Evolutionary conservation across 1,139 yeast genomes (phyloP).

Genomic region (Pichia sp.): DNA sequence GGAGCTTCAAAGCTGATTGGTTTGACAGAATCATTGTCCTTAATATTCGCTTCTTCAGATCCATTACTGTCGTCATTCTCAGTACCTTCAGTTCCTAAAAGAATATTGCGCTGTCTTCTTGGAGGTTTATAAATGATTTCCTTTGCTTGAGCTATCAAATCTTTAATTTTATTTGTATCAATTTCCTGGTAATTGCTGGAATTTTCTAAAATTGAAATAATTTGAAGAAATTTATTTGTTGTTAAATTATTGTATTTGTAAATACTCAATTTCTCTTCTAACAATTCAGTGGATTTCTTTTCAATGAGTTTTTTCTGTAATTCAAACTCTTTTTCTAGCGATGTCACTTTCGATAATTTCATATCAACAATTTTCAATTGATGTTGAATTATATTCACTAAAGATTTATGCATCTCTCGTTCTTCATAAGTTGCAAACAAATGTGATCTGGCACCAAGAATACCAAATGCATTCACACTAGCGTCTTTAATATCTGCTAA

Average conservation of each 20-base stretch:
- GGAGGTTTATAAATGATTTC: slow-evolving; percentile 45
- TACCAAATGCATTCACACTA: slow-evolving; percentile 49
- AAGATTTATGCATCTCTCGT: slow-evolving; percentile 58
- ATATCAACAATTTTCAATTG: slow-evolving; percentile 70
- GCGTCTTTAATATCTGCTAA: slow-evolving; percentile 34
- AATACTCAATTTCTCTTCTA: slow-evolving; percentile 69
- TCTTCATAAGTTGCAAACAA: slow-evolving; percentile 80
- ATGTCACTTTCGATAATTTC: slow-evolving; percentile 61
- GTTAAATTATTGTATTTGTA: slow-evolving; percentile 51
- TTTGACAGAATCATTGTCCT: slow-evolving; percentile 33
- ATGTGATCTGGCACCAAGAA: slow-evolving; percentile 76
- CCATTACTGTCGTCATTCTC: slow-evolving; percentile 9
- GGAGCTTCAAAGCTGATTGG: slow-evolving; percentile 81
- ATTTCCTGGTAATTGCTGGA: slow-evolving; percentile 6
- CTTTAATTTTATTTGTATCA: slow-evolving; percentile 19
- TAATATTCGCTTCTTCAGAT: slow-evolving; percentile 8
- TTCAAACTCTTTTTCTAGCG: slow-evolving; percentile 72
- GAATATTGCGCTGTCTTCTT: slow-evolving; percentile 26
- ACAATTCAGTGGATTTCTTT: slow-evolving; percentile 72
- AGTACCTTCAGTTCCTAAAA: slow-evolving; percentile 18
- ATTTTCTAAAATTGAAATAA: slow-evolving; percentile 30
- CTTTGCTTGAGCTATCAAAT: slow-evolving; percentile 39
- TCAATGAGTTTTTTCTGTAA: slow-evolving; percentile 68
- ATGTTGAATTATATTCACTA: slow-evolving; percentile 55
- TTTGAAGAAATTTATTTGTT: slow-evolving; percentile 40